Evolutionary conservation across 352 stramenopile species (phyloP), one percentile per base, ranked within the genome.

Genomic region (Globisporangium perplexum): DNA sequence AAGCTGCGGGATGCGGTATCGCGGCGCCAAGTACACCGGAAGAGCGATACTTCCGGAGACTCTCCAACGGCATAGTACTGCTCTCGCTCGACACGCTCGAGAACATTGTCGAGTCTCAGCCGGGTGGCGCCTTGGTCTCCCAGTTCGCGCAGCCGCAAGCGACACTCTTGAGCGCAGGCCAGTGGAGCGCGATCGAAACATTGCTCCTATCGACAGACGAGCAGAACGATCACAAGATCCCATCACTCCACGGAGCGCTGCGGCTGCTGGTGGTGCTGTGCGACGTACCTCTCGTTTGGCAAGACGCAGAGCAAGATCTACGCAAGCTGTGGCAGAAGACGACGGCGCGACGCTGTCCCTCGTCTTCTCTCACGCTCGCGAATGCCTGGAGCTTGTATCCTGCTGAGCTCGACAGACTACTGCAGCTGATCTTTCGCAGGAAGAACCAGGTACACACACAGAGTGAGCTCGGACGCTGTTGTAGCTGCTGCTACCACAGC

Each of bases 281-380:
- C n/a, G 77, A 89, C 31, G 17, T 69, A 0, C 73, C 72, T 22
- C 54, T 91, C 15, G 62, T 75, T 7, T 82, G 71, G 68, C 63
- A 61, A 11, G 22, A 42, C 47, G 60, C 54, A 57, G 50, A 30
- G 35, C 60, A 22, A 8, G 39, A 52, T 31, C 22, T 17, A n/a
- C 60, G 54, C 44, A 50, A n/a, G 47, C 64, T 65, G 26, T 79
- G 42, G 47, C 15, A 47, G 15, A 62, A 26, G 36, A 59, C 52
- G 44, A 39, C 22, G 4, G 24, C 7, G 22, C 53, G 23, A 20
- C 15, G 4, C n/a, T 28, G 0, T 57, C 1, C 5, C n/a, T 8
- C 7, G 14, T 23, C 47, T 36, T 8, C 26, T 28, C 8, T 3
- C 33, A 30, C 26, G n/a, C 28, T 56, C 50, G 35, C 24, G 0